Percentiles rank a stretch among this genome's conserved stretches.
Conservation (phyloP, 768 basidiomycete genomes). For the Tylopilus intermedius region DNA sequence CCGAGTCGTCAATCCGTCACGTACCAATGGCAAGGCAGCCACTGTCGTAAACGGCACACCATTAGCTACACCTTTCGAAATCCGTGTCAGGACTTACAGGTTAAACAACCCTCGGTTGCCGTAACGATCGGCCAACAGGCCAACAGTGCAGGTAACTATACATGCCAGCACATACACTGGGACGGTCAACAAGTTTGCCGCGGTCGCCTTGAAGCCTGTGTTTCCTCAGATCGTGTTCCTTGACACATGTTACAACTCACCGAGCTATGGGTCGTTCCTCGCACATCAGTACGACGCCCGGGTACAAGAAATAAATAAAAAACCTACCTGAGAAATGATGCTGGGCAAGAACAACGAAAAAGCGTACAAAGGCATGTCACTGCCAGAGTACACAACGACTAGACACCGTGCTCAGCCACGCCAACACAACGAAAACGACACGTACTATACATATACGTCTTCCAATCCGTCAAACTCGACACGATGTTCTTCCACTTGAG, state of each 20-base stretch:
- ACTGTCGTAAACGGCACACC: slow-evolving; percentile 7
- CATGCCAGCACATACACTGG: slow-evolving; percentile 66
- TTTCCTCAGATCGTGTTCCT: background rate
- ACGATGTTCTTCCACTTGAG: slow-evolving; percentile 55
- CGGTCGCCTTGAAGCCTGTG: slow-evolving; percentile 62
- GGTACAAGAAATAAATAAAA: background rate
- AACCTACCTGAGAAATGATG: slow-evolving; percentile 63
- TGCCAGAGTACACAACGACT: slow-evolving; percentile 56
- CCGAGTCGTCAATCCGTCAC: background rate
- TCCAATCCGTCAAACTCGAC: slow-evolving; percentile 63
- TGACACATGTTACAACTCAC: slow-evolving; percentile 22
- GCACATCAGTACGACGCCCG: background rate
- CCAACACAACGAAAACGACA: background rate
- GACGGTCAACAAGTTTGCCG: slow-evolving; percentile 71
- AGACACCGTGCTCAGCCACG: background rate
- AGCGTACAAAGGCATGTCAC: slow-evolving; percentile 67
- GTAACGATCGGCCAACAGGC: slow-evolving; percentile 57
- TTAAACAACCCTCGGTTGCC: slow-evolving; percentile 61
- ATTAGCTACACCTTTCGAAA: background rate
- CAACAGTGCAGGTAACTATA: slow-evolving; percentile 58
- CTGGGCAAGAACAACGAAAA: slow-evolving; percentile 76
- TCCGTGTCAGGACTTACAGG: slow-evolving; percentile 39
- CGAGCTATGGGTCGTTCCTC: slow-evolving; percentile 32
- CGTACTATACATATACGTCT: slow-evolving; percentile 51
- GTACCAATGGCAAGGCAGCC: slow-evolving; percentile 27